These are phyloP conservation scores for Clonostachys sp. DNA, from an alignment of 2,329 filamentous ascomycete genomes.

Conservation along the genomic window DNA sequence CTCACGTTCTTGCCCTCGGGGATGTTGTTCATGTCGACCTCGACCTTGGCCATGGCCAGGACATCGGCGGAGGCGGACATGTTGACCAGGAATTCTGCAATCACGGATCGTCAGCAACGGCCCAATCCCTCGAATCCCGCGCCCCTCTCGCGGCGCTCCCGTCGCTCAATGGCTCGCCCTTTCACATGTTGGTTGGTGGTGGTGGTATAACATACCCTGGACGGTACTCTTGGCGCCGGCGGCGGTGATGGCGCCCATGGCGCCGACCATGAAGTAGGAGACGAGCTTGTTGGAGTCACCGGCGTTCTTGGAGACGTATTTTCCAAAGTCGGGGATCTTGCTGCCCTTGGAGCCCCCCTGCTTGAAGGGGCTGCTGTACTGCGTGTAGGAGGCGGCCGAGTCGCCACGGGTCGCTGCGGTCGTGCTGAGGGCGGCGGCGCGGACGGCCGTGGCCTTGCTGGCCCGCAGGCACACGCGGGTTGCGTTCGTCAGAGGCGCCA, in stretches of 20 bases:
- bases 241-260: constrained; percentile 86
- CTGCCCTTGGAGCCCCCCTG: constrained; percentile 51
- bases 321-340: constrained; percentile 83
- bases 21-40: constrained; percentile 87
- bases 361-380: constrained; percentile 62
- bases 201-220: constrained; percentile 66
- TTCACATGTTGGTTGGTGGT: background rate
- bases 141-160: background rate
- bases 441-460: constrained; percentile 33
- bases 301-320: constrained; percentile 71
- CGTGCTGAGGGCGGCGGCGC: constrained; percentile 54
- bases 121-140: constrained; percentile 11
- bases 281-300: constrained; percentile 79
- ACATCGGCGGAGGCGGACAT: constrained; percentile 99
- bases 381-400: constrained; percentile 38
- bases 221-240: constrained; percentile 97
- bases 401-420: constrained; percentile 39
- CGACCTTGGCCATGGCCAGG: constrained; percentile 98
- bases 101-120: constrained; percentile 18
- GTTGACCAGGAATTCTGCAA: constrained; percentile 95
- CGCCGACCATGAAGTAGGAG: constrained; percentile 97
- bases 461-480: constrained; percentile 65
- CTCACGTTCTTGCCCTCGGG: constrained; percentile 98
- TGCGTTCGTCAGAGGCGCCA: constrained; percentile 66
- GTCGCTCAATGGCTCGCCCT: background rate